These are phyloP conservation scores for Sesbania bispinosa DNA, from an alignment of 306 rosid genomes.

Conservation along the genomic window DNA sequence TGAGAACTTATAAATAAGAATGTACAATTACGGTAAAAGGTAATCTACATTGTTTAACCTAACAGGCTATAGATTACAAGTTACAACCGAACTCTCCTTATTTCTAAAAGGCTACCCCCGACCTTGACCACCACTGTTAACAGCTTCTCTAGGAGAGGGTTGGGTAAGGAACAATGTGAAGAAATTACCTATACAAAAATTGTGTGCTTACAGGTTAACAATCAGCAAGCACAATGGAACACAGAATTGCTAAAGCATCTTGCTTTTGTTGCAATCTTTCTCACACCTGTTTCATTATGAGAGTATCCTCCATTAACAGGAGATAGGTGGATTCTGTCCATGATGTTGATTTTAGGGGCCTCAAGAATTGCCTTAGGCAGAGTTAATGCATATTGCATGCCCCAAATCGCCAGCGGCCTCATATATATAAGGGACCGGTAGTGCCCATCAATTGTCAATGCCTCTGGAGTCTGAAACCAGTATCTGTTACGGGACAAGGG, in stretches of 20 bases:
- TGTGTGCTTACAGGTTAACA: conserved; percentile 22
- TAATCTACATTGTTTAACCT: neutral
- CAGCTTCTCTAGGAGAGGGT: conserved; percentile 33
- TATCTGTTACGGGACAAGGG: conserved; percentile 43
- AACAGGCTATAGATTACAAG: conserved; percentile 21
- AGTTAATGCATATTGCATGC: conserved; percentile 81
- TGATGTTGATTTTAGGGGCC: conserved; percentile 79
- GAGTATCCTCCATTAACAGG: conserved; percentile 50
- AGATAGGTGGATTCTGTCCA: conserved; percentile 91
- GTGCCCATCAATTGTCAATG: conserved; percentile 85
- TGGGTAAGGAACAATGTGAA: conserved; percentile 12
- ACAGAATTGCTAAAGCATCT: conserved; percentile 73
- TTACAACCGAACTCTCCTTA: conserved; percentile 21
- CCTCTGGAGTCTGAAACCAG: conserved; percentile 98
- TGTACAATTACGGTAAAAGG: conserved; percentile 1
- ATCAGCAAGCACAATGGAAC: conserved; percentile 81
- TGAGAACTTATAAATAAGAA: conserved; percentile 10
- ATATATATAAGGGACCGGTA: conserved; percentile 86
- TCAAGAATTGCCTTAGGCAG: conserved; percentile 86
- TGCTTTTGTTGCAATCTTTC: conserved; percentile 64
- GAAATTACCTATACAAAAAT: conserved; percentile 37
- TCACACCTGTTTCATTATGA: conserved; percentile 63
- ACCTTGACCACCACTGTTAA: conserved; percentile 16
- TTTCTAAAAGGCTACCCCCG: conserved; percentile 13
- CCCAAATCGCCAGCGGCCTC: conserved; percentile 97